Evolutionary conservation across 75 land plant species (phyloP), one percentile per base, ranked within the genome.

Genomic region (Pinus albicaulis): DNA sequence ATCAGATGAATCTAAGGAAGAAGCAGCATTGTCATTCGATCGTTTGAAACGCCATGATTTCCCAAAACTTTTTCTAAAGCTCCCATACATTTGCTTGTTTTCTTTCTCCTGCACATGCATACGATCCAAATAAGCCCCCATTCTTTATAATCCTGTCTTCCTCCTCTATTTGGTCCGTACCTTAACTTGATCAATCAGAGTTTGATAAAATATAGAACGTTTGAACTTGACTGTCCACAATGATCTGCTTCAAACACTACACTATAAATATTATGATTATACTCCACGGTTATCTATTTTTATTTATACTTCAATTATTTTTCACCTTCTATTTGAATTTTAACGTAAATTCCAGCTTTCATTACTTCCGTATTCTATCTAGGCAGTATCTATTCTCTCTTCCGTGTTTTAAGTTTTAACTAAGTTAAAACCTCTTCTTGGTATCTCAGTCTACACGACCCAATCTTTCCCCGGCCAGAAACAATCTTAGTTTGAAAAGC

Each of bases 101-200:
- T 68, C 71, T 41, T 68, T 68, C 71, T 68, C 71, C 71, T 68
- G 71, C 71, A 68, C 71, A 68, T 68, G 53, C 71, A 68, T 68
- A 68, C 71, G 71, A 68, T 68, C 71, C 5, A 68, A 44, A 68
- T 68, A 53, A 68, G 71, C 71, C 41, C 71, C 71, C 71, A 68
- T 68, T 38, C 48, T n/a, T 68, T 68, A n/a, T 22, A 68, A 68
- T 68, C 41, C 53, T 41, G 11, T 68, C 71, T 38, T 68, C 52
- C 41, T 44, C 24, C 23, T n/a, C 11, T 41, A 19, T 68, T 12
- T 68, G 14, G 41, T 53, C 71, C n/a, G 71, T 8, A 68, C 24
- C 38, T 8, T 19, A 19, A 22, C 8, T 34, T 44, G 41, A 68
- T 68, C 71, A 64, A 64, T 64, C 38, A 31, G 8, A 36, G 41